phyloP scores from a whole-genome alignment of 2,329 filamentous ascomycete species.

The Clonostachys rosea region DNA sequence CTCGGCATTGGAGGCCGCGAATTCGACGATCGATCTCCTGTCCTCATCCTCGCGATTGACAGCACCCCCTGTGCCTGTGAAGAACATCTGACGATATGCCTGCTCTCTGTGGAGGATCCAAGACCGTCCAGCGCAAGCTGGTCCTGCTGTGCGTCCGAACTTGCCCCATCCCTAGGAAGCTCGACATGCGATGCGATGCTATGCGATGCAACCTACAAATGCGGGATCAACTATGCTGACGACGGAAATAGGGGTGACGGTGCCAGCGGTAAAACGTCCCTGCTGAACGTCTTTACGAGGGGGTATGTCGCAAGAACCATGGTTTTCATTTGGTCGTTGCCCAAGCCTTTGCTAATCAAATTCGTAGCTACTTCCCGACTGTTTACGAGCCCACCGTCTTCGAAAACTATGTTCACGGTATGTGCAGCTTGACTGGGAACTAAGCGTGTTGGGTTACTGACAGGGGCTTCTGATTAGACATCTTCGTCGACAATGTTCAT shows the following conservation, averaged over 20 bases:
- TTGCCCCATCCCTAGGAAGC: too few species aligned
- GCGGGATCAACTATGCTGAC: not conserved
- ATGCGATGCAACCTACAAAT: not conserved
- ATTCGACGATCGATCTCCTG: too few species aligned
- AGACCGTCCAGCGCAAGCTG: slow-evolving; percentile 93
- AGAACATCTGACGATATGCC: slow-evolving; percentile 2
- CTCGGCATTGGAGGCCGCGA: too few species aligned
- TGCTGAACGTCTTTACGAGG: slow-evolving; percentile 97
- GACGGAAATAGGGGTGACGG: slow-evolving; percentile 70
- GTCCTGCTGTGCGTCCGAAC: slow-evolving; percentile 65
- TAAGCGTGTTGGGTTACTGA: not conserved
- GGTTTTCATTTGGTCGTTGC: not conserved
- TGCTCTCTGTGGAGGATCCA: slow-evolving; percentile 61
- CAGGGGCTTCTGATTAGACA: slow-evolving; percentile 52
- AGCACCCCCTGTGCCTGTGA: too few species aligned
- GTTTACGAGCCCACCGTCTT: slow-evolving; percentile 98
- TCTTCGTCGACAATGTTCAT: slow-evolving; percentile 95
- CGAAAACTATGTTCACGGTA: slow-evolving; percentile 98
- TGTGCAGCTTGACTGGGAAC: slow-evolving; percentile 12
- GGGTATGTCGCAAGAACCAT: slow-evolving; percentile 56
- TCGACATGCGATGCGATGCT: too few species aligned
- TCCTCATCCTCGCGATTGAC: too few species aligned
- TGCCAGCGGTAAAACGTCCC: slow-evolving; percentile 93
- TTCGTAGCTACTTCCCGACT: slow-evolving; percentile 82
- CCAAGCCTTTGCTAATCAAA: slow-evolving; percentile 6